Base-by-base conservation (phyloP, 495 filamentous ascomycete genomes). In the Filosporella fistucella region DNA sequence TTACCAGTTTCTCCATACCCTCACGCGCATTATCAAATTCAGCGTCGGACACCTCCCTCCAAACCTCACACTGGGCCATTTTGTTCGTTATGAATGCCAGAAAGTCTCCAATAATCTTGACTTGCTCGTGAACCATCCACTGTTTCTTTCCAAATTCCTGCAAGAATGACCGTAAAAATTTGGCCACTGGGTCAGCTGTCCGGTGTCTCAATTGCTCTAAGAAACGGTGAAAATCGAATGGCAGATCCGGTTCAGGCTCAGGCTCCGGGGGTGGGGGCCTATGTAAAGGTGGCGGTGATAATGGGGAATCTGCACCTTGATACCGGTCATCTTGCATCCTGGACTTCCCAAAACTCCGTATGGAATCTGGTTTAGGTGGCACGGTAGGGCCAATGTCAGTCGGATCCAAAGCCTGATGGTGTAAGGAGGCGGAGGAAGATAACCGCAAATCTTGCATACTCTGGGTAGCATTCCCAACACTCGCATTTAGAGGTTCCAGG, bases 121-220 rank as follows among this genome's bases (percentile, higher is more conserved):
- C 91, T 63, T 99, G 93, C 65, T 99, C 93, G 60, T 97, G 93
- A 7, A 95, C 93, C 91, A 95, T 94, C 93, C 93, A 99, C 64
- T 96, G 94, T 56, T 89, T 88, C 68, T 99, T 99, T 10, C 85
- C 88, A 68, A 99, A 99, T 63, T 97, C 93, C 28, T 79, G 75
- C 11, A 99, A 71, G 60, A 99, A 99, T 5, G 91, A 96, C 36
- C 91, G 84, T 16, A 99, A 77, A 62, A 95, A 99, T 54, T 88
- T 87, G 11, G 93, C 94, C 1, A 99, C 91, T 4, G 93, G 94
- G 57, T 99, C 93, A 14, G 93, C 94, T 18, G 91, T 95, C 39
- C 91, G 85, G 65, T 97, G 91, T 42, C 93, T 82, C 22, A 99
- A 72, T 61, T 99, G 93, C 58, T 95, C 91, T 43, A 99, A 67